A percentile compares a stretch with the other conserved stretches of the same genome.
These are phyloP conservation scores for Pseudoperonospora humuli DNA, from an alignment of 352 stramenopile species.

Conservation along the genomic window DNA sequence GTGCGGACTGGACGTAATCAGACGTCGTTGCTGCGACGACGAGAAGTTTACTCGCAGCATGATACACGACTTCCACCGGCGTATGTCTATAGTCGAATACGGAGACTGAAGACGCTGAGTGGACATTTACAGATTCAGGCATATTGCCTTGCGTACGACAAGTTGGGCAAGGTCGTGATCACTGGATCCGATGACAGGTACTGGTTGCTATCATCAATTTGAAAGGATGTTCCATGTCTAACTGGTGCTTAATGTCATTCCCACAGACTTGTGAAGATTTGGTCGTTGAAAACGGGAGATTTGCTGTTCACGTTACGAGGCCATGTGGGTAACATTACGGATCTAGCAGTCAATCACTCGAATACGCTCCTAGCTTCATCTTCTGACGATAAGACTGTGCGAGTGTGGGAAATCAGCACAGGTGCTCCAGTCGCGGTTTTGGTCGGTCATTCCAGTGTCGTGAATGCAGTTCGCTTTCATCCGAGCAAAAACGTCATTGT, in stretches of 20 bases:
- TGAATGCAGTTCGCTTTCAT: constrained; percentile 86
- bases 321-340: constrained; percentile 85
- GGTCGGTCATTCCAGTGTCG: constrained; percentile 76
- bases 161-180: constrained; percentile 91
- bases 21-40: constrained; percentile 35
- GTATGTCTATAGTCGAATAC: constrained; percentile 74
- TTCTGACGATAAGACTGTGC: constrained; percentile 85
- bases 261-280: constrained; percentile 93
- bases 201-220: too few species aligned
- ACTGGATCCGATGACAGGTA: constrained; percentile 94
- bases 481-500: constrained; percentile 81
- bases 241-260: constrained; percentile 3
- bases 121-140: constrained; percentile 91
- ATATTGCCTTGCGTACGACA: constrained; percentile 96
- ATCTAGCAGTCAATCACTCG: constrained; percentile 79
- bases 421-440: constrained; percentile 79
- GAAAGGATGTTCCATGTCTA: constrained; percentile 3
- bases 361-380: constrained; percentile 80
- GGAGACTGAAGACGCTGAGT: constrained; percentile 83
- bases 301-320: constrained; percentile 76
- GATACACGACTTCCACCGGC: constrained; percentile 31
- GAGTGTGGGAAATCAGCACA: constrained; percentile 82
- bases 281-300: constrained; percentile 84
- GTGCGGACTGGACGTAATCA: constrained; percentile 52
- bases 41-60: constrained; percentile 37